phyloP scores from a whole-genome alignment of 371 early-diverging fungal species.

The Lichtheimia hyalospora region DNA sequence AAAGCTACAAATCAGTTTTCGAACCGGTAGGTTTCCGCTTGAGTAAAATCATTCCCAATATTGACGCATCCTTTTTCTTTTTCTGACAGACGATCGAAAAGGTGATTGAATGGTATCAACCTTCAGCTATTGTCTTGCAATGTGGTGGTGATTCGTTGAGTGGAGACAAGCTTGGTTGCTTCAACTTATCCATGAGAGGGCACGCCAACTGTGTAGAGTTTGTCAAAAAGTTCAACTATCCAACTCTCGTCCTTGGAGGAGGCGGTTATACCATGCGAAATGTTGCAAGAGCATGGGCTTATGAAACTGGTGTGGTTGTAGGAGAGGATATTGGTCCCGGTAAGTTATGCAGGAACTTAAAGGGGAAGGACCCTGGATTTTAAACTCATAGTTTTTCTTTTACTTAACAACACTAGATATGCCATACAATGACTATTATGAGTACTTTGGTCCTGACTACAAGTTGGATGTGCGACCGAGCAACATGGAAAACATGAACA shows the following conservation, averaged over 20 bases:
- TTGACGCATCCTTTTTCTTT: neutral
- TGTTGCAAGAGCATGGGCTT: constrained; percentile 93
- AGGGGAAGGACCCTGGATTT: no score
- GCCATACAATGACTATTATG: constrained; percentile 73
- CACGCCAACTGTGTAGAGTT: constrained; percentile 90
- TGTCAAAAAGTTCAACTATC: constrained; percentile 80
- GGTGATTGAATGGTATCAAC: constrained; percentile 78
- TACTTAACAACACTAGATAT: constrained; percentile 60
- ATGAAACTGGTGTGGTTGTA: constrained; percentile 88
- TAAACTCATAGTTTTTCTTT: no score
- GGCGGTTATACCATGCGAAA: constrained; percentile 96
- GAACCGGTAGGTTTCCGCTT: constrained; percentile 60
- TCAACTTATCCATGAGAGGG: constrained; percentile 86
- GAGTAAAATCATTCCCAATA: neutral
- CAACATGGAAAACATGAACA: constrained; percentile 91
- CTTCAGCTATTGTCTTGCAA: constrained; percentile 88
- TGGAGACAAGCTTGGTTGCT: constrained; percentile 92
- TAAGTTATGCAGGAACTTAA: constrained; percentile 6
- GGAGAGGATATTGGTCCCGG: constrained; percentile 87
- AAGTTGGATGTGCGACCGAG: constrained; percentile 81
- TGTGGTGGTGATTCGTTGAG: constrained; percentile 96
- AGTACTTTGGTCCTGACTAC: constrained; percentile 86
- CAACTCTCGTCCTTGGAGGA: constrained; percentile 88
- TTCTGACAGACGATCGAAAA: constrained; percentile 45
- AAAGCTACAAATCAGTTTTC: constrained; percentile 80